phyloP scores from a whole-genome alignment of 2,329 filamentous ascomycete genomes.

The Ophiostoma tasmaniense region DNA sequence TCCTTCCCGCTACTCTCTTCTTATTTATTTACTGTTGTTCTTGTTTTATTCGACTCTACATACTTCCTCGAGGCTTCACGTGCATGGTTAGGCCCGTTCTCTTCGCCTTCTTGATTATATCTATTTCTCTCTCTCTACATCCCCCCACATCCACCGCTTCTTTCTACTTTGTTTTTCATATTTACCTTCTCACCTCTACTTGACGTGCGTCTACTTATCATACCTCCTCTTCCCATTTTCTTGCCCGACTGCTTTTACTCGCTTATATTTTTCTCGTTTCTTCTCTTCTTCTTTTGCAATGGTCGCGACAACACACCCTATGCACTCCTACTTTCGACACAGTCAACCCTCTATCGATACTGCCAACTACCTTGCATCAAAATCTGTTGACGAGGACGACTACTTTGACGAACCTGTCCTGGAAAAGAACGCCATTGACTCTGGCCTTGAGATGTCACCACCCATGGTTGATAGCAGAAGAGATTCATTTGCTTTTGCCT shows the following conservation, averaged over 20 bases:
- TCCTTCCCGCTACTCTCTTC: neutral
- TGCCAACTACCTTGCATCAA: slow-evolving; percentile 32
- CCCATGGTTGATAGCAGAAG: slow-evolving; percentile 54
- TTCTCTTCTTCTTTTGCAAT: slow-evolving; percentile 29
- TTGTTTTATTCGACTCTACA: neutral
- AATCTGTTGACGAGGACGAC: slow-evolving; percentile 53
- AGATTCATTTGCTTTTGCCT: slow-evolving; percentile 53
- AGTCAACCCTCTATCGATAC: slow-evolving; percentile 46
- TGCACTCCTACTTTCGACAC: slow-evolving; percentile 45
- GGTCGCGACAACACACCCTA: slow-evolving; percentile 43
- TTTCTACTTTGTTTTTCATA: neutral
- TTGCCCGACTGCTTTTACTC: neutral
- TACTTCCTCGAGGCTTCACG: neutral
- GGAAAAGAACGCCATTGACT: slow-evolving; percentile 51
- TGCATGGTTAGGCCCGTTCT: neutral
- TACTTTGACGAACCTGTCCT: slow-evolving; percentile 54
- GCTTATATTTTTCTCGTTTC: neutral
- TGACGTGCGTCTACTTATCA: slow-evolving; percentile 1
- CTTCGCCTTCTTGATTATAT: neutral
- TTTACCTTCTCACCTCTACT: neutral
- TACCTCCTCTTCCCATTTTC: neutral
- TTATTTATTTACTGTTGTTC: neutral
- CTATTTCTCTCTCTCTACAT: slow-evolving; percentile 3
- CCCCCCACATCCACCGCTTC: neutral
- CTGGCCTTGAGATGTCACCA: slow-evolving; percentile 54